These are phyloP conservation scores for Leucosporidium yakuticum DNA, from an alignment of 768 basidiomycete species.

Conservation along the genomic window DNA sequence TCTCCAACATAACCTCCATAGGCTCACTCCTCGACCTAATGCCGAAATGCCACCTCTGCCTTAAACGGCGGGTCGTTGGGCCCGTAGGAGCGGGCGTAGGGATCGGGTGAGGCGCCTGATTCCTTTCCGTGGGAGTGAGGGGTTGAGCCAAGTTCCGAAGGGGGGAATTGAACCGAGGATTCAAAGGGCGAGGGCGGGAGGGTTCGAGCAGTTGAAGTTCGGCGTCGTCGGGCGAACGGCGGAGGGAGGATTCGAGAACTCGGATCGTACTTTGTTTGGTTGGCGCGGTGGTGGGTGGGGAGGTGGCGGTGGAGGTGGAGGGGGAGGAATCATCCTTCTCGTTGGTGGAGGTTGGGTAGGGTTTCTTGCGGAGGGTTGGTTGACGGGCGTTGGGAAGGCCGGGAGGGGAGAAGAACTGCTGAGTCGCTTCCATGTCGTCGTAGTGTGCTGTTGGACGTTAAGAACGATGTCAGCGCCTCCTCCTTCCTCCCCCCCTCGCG, in stretches of 20 bases:
- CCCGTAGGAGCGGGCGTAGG: slow-evolving; percentile 37
- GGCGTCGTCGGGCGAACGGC: slow-evolving; percentile 13
- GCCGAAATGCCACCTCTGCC: slow-evolving; percentile 96
- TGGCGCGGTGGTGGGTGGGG: slow-evolving; percentile 45
- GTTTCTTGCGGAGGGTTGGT: slow-evolving; percentile 23
- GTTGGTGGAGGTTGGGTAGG: not conserved
- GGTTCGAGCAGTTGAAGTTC: slow-evolving; percentile 10
- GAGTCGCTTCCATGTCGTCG: slow-evolving; percentile 32
- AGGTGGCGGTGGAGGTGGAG: not conserved
- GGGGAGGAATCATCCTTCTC: slow-evolving; percentile 28
- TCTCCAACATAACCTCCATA: slow-evolving; percentile 99
- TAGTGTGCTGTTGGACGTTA: slow-evolving; percentile 21
- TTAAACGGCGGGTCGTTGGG: slow-evolving; percentile 62
- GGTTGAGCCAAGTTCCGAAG: slow-evolving; percentile 30
- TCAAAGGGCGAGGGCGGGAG: slow-evolving; percentile 4
- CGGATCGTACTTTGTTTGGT: slow-evolving; percentile 45
- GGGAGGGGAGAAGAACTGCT: slow-evolving; percentile 25
- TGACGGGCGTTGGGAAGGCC: slow-evolving; percentile 27
- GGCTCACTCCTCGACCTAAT: slow-evolving; percentile 75
- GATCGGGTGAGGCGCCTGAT: slow-evolving; percentile 24
- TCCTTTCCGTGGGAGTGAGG: slow-evolving; percentile 25
- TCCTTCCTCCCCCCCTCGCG: not conserved
- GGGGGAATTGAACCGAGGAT: slow-evolving; percentile 30
- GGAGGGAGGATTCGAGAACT: slow-evolving; percentile 38
- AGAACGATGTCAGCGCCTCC: not conserved